phyloP scores from a whole-genome alignment of 1,139 yeast species.

The Yamadazyma diddensiae region DNA sequence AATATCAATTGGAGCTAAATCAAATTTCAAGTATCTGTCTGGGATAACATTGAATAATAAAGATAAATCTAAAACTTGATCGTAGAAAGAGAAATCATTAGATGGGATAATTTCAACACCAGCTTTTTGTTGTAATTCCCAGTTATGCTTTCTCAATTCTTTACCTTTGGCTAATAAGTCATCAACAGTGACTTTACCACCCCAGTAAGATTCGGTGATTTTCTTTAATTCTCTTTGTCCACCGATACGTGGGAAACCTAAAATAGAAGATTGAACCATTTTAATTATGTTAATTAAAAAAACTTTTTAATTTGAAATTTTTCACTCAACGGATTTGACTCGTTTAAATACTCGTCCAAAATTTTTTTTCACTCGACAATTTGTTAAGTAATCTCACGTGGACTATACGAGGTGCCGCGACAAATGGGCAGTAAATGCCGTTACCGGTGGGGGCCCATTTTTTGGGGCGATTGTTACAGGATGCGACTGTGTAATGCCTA shows the following conservation, averaged over 20 bases:
- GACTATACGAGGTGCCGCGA: conserved; percentile 3
- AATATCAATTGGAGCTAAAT: conserved; percentile 86
- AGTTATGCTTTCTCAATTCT: conserved; percentile 92
- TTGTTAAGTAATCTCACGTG: conserved; percentile 11
- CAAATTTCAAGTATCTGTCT: conserved; percentile 91
- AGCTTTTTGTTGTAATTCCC: conserved; percentile 96
- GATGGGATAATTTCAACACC: conserved; percentile 98
- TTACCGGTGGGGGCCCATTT: conserved; percentile 3
- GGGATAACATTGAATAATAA: conserved; percentile 93
- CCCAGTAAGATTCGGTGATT: conserved; percentile 98
- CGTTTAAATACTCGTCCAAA: conserved; percentile 5
- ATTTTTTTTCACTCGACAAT: conserved; percentile 4
- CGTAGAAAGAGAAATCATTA: conserved; percentile 97
- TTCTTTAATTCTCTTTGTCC: conserved; percentile 99
- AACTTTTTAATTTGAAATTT: conserved; percentile 3
- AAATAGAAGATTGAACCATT: conserved; percentile 94
- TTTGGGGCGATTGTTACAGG: too few relatives aligned
- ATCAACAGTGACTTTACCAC: conserved; percentile 84
- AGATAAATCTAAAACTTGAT: conserved; percentile 92
- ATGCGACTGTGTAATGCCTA: too few relatives aligned
- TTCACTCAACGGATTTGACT: conserved; percentile 2
- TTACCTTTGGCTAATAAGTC: conserved; percentile 90
- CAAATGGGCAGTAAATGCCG: too few relatives aligned
- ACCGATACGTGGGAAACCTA: conserved; percentile 99
- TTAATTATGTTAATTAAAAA: conserved; percentile 3